Evolutionary conservation across 2,329 filamentous ascomycete genomes (phyloP).

Genomic region (Juglanconis oblonga): DNA sequence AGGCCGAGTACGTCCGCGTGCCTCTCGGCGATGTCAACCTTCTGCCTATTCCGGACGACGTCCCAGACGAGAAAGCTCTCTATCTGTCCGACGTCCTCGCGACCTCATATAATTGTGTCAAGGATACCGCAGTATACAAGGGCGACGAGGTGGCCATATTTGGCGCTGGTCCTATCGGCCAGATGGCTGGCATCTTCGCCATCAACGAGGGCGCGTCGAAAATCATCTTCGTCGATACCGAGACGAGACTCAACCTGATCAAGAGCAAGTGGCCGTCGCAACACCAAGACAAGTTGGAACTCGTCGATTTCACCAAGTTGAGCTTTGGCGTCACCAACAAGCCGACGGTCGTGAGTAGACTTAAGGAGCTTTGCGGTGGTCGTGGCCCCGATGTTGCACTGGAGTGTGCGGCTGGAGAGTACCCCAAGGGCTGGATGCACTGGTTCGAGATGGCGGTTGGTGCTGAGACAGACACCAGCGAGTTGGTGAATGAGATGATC

Average conservation of each 20-base stretch:
- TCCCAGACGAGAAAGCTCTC: slow-evolving; percentile 81
- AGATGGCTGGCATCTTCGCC: slow-evolving; percentile 77
- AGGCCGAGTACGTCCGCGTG: slow-evolving; percentile 83
- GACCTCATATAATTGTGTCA: slow-evolving; percentile 78
- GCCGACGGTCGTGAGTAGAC: slow-evolving; percentile 63
- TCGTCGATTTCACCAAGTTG: slow-evolving; percentile 64
- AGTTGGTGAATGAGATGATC: slow-evolving; percentile 78
- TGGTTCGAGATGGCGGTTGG: slow-evolving; percentile 59
- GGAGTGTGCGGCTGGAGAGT: slow-evolving; percentile 63
- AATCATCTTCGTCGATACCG: slow-evolving; percentile 77
- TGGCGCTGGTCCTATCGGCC: slow-evolving; percentile 82
- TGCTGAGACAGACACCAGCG: slow-evolving; percentile 80
- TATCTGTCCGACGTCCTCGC: slow-evolving; percentile 78
- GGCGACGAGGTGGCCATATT: slow-evolving; percentile 79
- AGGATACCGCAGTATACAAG: slow-evolving; percentile 77
- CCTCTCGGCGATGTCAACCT: slow-evolving; percentile 79
- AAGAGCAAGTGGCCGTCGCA: slow-evolving; percentile 55
- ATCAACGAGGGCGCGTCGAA: slow-evolving; percentile 70
- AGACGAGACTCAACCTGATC: slow-evolving; percentile 66
- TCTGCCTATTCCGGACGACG: slow-evolving; percentile 71
- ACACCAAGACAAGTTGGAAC: slow-evolving; percentile 55
- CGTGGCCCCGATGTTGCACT: slow-evolving; percentile 73
- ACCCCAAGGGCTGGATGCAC: slow-evolving; percentile 59
- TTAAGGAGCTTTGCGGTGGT: slow-evolving; percentile 71
- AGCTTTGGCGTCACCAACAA: slow-evolving; percentile 55